Base-by-base conservation (phyloP, 768 basidiomycete species). In the Dacryopinax spathularia region DNA sequence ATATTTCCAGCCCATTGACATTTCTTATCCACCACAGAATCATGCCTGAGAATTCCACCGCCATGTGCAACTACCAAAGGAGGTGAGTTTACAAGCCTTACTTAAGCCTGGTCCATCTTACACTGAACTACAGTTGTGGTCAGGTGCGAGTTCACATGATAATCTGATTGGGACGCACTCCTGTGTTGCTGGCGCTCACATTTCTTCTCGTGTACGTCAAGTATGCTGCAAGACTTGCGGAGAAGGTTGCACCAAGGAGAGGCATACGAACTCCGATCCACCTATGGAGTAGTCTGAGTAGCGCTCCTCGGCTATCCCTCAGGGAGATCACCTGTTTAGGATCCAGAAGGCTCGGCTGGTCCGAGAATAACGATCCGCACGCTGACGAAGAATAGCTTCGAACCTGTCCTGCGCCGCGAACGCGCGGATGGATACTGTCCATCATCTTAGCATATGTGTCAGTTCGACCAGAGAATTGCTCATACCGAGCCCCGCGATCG, bases 261-360 rank as follows among this genome's bases (percentile, higher is more conserved):
- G 91, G 88, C 39, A 90, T 77, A 64, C 80, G 77, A 56, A 79
- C 71, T 62, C 72, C 75, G 43, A 81, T 70, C 81, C 81, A 82
- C 61, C 80, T 59, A 64, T n/a, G 48, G 39, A 6, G 35, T 36
- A n/a, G n/a, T 36, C 35, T 18, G 22, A 18, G 16, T 7, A 7
- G 18, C 22, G 16, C 39, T 18, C 18, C 16, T 36, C 35, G 39
- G 22, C 22, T 7, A 22, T 4, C 16, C 18, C 18, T 4, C 39
- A 18, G 39, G 10, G 35, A 9, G 35, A 18, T 6, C 18, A 18
- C 39, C 73, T 72, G 64, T 81, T 81, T 20, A 82, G 72, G 67
- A 80, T 80, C 63, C 81, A 83, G 69, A 81, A 81, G 0, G 77
- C 75, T 20, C 80, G 69, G 5, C 79, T 73, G 7, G 79, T 70